Conservation (phyloP, 495 filamentous ascomycete species). For the Haplographium delicatum region DNA sequence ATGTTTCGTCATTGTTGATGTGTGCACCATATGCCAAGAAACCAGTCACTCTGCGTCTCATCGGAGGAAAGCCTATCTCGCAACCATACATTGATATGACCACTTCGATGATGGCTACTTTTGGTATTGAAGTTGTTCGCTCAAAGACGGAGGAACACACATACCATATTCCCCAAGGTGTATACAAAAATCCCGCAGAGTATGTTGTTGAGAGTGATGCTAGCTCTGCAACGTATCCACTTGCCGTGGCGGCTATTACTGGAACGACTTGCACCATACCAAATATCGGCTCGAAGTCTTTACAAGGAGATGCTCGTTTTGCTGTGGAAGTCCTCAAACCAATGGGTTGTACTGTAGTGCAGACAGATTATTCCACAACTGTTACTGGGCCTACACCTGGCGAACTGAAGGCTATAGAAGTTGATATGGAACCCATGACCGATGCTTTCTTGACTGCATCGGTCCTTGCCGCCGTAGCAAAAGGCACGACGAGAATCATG, state of each 20-base stretch:
- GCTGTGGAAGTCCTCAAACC: slow-evolving; percentile 83
- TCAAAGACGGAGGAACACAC: slow-evolving; percentile 68
- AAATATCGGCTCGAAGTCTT: slow-evolving; percentile 85
- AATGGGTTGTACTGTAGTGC: slow-evolving; percentile 90
- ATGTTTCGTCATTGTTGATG: slow-evolving; percentile 95
- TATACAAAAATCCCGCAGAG: slow-evolving; percentile 77
- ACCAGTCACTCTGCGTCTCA: slow-evolving; percentile 81
- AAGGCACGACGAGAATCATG: slow-evolving; percentile 74
- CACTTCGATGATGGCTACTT: slow-evolving; percentile 92
- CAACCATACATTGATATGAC: slow-evolving; percentile 99
- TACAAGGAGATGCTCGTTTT: slow-evolving; percentile 95
- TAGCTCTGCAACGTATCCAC: slow-evolving; percentile 93
- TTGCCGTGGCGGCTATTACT: slow-evolving; percentile 91
- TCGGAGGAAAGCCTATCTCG: slow-evolving; percentile 93
- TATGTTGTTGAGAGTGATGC: slow-evolving; percentile 97
- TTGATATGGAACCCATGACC: slow-evolving; percentile 99
- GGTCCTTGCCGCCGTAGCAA: slow-evolving; percentile 88
- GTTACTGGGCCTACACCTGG: slow-evolving; percentile 82
- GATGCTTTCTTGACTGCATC: slow-evolving; percentile 96
- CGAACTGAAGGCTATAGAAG: slow-evolving; percentile 57
- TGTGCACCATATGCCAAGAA: slow-evolving; percentile 94
- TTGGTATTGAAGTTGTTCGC: slow-evolving; percentile 75
- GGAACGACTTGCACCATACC: slow-evolving; percentile 93
- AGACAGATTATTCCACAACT: slow-evolving; percentile 81
- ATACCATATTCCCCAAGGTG: slow-evolving; percentile 86